Conservation (phyloP, 2,329 filamentous ascomycete genomes). For the Alternaria postmessia region DNA sequence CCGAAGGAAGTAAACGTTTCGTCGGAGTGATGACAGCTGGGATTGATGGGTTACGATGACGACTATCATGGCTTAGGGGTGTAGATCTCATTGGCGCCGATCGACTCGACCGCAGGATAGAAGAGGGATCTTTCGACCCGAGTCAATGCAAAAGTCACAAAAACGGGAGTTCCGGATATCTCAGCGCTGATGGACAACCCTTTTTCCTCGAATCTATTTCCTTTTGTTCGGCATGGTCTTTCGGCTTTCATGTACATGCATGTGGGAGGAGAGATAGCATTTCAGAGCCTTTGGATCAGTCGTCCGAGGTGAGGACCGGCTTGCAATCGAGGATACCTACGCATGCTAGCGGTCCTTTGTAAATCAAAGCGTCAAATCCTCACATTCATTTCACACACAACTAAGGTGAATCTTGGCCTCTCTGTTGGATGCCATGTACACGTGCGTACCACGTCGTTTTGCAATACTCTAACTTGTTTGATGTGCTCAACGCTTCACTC, state of each 20-base stretch:
- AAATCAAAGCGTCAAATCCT: constrained; percentile 51
- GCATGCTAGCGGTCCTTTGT: constrained; percentile 54
- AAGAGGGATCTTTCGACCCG: constrained; percentile 55
- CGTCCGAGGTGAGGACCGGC: constrained; percentile 52
- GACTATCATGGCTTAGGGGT: constrained; percentile 49
- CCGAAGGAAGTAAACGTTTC: constrained; percentile 92
- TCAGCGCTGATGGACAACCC: constrained; percentile 52
- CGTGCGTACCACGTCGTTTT: neutral
- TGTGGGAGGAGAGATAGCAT: constrained; percentile 55
- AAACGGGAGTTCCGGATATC: constrained; percentile 56
- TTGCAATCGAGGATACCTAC: constrained; percentile 58
- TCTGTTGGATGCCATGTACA: neutral
- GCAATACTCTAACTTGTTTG: neutral
- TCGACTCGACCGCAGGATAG: constrained; percentile 55
- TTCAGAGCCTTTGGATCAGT: constrained; percentile 50
- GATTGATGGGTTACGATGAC: constrained; percentile 50
- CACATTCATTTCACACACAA: constrained; percentile 32
- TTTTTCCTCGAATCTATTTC: constrained; percentile 50
- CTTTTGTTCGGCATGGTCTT: constrained; percentile 51
- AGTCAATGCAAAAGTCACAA: constrained; percentile 52
- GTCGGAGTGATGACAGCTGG: constrained; percentile 35
- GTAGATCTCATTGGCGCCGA: constrained; percentile 53
- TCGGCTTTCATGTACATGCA: constrained; percentile 53
- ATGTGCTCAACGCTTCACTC: neutral
- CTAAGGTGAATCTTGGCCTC: neutral